Base-by-base conservation (phyloP, 345 rosid species). In the Citrus unshiu region DNA sequence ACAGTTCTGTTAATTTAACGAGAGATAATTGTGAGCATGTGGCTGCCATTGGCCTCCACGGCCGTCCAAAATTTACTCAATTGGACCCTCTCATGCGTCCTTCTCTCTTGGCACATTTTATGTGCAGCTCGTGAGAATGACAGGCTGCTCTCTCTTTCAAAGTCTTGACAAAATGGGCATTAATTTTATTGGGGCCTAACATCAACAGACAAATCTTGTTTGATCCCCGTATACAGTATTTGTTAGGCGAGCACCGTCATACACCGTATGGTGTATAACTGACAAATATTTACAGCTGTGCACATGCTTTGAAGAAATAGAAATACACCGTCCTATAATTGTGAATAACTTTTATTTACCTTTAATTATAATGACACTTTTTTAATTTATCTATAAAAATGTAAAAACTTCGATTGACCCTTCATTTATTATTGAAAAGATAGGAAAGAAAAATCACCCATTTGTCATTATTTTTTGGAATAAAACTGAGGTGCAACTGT, bases 41-140 rank as follows among this genome's bases (percentile, higher is more conserved):
- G 60, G 70, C 32, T 30, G 78, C 70, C 58, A 30, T 74, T 40
- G 56, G 51, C n/a, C 34, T n/a, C 49, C 43, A 7, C 21, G 30
- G 77, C 66, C 74, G 83, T 32, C 76, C 78, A 1, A 10, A 74
- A 60, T 51, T 76, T 68, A 56, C 34, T 49, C 63, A 32, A 34
- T 32, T 54, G 73, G 73, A 56, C 25, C 64, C 73, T 34, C 43
- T 7, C n/a, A 16, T n/a, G 21, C 24, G 35, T 70, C 59, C 35
- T 37, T 40, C 56, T 68, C 56, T 1, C 4, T 2, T 7, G 30
- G 37, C 60, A 51, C 39, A 37, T 59, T 39, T 37, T 18, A 54
- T 18, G 58, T 18, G 22, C 5, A 5, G 58, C 5, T 18, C 5
- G 5, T 18, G 68, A 64, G 40, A 32, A 65, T 18, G 69, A 65